Conservation (phyloP, 257 asterid genomes). For the Ajuga chamaepitys region DNA sequence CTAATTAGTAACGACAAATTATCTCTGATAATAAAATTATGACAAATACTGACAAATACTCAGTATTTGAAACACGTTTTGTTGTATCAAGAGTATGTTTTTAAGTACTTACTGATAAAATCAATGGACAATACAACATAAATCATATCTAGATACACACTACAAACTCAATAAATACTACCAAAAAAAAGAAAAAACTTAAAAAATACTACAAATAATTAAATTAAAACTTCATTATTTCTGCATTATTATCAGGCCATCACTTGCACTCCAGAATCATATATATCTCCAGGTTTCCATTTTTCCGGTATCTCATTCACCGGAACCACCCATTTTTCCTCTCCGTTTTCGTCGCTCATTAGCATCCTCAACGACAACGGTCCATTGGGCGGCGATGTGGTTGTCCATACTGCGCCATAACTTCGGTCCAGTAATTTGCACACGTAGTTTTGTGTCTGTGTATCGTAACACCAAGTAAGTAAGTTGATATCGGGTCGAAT, state of each 20-base stretch:
- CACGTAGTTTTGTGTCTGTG: slow-evolving; percentile 49
- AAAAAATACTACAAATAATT: background rate
- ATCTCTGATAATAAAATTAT: too few relatives aligned
- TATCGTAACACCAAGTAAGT: slow-evolving; percentile 12
- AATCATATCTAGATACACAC: too few relatives aligned
- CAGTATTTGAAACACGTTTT: too few relatives aligned
- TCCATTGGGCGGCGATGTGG: slow-evolving; percentile 61
- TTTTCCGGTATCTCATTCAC: slow-evolving; percentile 48
- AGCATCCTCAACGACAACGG: slow-evolving; percentile 69
- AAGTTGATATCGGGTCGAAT: too few relatives aligned
- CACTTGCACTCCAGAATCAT: slow-evolving; percentile 78
- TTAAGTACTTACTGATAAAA: too few relatives aligned
- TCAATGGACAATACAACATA: too few relatives aligned
- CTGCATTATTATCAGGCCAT: slow-evolving; percentile 24
- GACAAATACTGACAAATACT: too few relatives aligned
- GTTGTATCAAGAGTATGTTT: too few relatives aligned
- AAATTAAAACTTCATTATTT: background rate
- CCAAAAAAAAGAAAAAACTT: too few relatives aligned
- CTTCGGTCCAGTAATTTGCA: slow-evolving; percentile 66
- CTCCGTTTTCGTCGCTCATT: slow-evolving; percentile 54
- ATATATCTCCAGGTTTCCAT: slow-evolving; percentile 72
- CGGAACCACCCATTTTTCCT: slow-evolving; percentile 67
- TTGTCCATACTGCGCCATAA: slow-evolving; percentile 75
- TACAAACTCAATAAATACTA: too few relatives aligned
- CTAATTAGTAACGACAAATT: too few relatives aligned